Percentiles rank a stretch among this genome's conserved stretches.
Conservation (phyloP, 1,284 basidiomycete genomes). For the Rhizopogon hawkerae region DNA sequence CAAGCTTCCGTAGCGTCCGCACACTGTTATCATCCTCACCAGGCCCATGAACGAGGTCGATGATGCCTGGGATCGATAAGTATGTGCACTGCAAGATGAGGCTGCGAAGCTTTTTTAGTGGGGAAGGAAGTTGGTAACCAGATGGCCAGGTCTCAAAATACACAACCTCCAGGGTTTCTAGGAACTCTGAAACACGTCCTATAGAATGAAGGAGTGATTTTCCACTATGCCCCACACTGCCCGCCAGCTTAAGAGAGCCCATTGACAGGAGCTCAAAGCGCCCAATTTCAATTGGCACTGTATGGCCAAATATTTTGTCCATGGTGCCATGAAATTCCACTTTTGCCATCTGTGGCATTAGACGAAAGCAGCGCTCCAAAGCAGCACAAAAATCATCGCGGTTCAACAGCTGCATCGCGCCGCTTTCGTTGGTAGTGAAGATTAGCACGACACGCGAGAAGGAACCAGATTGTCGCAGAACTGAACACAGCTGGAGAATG, state of each 20-base stretch:
- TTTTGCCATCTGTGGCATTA: not conserved
- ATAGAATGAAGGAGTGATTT: not conserved
- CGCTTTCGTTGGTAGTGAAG: not conserved
- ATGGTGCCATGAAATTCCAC: not conserved
- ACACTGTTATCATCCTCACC: not conserved
- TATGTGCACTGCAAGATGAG: constrained; percentile 1
- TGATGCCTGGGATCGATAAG: not conserved
- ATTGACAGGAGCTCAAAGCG: not conserved
- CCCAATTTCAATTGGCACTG: not conserved
- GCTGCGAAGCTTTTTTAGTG: not conserved
- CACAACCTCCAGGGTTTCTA: not conserved
- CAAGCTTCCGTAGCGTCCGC: not conserved
- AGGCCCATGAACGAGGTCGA: not conserved
- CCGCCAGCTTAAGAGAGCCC: not conserved
- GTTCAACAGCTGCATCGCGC: not conserved
- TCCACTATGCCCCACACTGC: not conserved
- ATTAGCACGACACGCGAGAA: not conserved
- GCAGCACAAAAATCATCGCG: not conserved
- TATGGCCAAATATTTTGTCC: not conserved
- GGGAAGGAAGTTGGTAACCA: not conserved
- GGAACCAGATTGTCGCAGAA: not conserved
- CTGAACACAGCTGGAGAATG: not conserved
- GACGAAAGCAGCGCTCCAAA: not conserved
- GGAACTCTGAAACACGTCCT: too few species aligned
- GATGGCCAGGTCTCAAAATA: not conserved